Conservation (phyloP, 768 basidiomycete species). For the Chiua virens region DNA sequence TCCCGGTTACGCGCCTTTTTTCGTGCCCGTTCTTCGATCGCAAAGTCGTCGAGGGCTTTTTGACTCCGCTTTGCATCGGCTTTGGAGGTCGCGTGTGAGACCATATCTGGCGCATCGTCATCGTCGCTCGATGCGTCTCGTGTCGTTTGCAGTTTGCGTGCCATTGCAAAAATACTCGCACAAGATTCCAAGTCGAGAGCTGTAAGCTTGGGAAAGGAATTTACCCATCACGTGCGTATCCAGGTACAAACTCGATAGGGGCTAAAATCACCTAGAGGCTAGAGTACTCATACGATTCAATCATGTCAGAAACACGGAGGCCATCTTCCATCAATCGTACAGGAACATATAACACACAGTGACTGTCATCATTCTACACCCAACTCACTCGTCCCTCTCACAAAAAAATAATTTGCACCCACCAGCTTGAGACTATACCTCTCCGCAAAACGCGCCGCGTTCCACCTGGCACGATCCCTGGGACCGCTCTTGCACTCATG, state of each 20-base stretch:
- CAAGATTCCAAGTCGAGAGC: too few relatives aligned
- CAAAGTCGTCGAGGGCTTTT: constrained; percentile 37
- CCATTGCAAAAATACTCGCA: constrained; percentile 8
- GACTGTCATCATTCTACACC: neutral
- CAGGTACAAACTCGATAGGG: too few relatives aligned
- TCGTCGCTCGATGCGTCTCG: constrained; percentile 34
- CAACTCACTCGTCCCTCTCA: constrained; percentile 26
- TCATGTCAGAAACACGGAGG: too few relatives aligned
- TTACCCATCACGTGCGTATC: too few relatives aligned
- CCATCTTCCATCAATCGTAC: too few relatives aligned
- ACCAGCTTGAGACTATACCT: constrained; percentile 54
- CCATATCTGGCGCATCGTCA: constrained; percentile 50
- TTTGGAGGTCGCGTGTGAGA: constrained; percentile 50
- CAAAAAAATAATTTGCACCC: constrained; percentile 57
- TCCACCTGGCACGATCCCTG: constrained; percentile 53
- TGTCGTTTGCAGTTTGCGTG: constrained; percentile 12
- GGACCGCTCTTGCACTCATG: constrained; percentile 45
- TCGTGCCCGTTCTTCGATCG: constrained; percentile 40
- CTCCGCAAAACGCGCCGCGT: constrained; percentile 52
- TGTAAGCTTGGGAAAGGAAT: too few relatives aligned
- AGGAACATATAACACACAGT: neutral
- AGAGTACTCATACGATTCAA: too few relatives aligned
- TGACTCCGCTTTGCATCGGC: constrained; percentile 38
- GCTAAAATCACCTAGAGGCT: too few relatives aligned
- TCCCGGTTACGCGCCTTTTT: constrained; percentile 47